These are phyloP conservation scores for Phylloboletellus chloephorus DNA, from an alignment of 1,284 basidiomycete genomes.

Conservation along the genomic window DNA sequence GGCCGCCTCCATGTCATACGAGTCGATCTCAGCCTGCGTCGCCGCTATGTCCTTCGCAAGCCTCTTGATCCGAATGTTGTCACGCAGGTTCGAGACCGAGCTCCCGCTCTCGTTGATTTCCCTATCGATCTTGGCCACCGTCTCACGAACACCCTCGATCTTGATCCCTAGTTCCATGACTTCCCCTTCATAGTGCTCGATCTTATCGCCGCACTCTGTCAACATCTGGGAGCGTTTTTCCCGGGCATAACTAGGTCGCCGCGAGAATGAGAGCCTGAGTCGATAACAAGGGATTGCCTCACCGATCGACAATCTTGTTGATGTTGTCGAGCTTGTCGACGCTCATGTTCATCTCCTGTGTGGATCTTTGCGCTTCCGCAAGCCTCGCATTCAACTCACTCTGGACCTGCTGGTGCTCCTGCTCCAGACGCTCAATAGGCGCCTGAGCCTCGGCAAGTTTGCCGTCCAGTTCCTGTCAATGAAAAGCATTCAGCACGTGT, in stretches of 20 bases:
- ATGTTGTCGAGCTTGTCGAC: constrained; percentile 58
- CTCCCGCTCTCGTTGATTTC: constrained; percentile 72
- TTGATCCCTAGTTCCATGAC: constrained; percentile 52
- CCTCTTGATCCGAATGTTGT: constrained; percentile 80
- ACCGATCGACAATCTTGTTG: constrained; percentile 64
- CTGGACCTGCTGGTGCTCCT: constrained; percentile 52
- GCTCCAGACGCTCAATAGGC: constrained; percentile 66
- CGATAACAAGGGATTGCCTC: constrained; percentile 17
- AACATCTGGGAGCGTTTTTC: constrained; percentile 63
- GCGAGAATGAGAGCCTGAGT: background rate
- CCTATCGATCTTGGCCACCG: constrained; percentile 55
- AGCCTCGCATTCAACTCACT: constrained; percentile 49
- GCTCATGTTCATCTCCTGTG: constrained; percentile 63
- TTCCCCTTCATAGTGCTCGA: constrained; percentile 56
- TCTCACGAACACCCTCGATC: constrained; percentile 52
- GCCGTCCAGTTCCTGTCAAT: constrained; percentile 65
- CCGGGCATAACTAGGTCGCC: constrained; percentile 58
- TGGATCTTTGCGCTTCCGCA: constrained; percentile 45
- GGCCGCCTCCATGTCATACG: constrained; percentile 76
- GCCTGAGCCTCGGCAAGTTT: constrained; percentile 58
- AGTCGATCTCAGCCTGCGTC: constrained; percentile 70
- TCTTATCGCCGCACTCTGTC: constrained; percentile 54
- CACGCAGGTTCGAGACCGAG: constrained; percentile 69
- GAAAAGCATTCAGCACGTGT: constrained; percentile 6
- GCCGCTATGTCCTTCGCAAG: constrained; percentile 62